Conservation (phyloP, 2,329 filamentous ascomycete species). For the Pseudogymnoascus sp. region DNA sequence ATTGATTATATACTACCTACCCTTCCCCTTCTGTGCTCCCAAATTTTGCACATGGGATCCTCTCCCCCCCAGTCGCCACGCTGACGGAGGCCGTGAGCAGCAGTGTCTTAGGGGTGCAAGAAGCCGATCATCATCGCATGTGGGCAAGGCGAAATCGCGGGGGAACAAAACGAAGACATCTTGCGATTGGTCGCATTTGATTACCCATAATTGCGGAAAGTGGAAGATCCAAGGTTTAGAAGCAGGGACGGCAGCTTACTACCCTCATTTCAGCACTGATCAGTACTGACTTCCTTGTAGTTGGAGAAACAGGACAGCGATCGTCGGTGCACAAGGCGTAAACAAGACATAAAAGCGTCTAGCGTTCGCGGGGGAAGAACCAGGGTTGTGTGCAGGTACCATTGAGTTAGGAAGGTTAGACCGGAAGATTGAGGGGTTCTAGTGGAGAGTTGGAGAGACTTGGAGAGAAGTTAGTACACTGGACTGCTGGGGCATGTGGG, state of each 20-base stretch:
- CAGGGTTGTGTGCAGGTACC: neutral
- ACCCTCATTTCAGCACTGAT: too few species aligned
- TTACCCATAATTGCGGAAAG: constrained; percentile 4
- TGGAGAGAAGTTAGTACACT: neutral
- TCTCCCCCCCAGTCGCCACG: neutral
- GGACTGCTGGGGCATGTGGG: neutral
- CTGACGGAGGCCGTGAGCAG: neutral
- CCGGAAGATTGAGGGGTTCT: neutral
- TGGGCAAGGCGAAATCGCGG: constrained; percentile 1
- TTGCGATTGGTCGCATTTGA: neutral
- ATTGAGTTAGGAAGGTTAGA: constrained; percentile 4
- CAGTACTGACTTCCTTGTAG: neutral
- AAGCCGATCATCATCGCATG: neutral
- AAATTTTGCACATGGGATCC: constrained; percentile 1
- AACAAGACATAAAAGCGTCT: constrained; percentile 6
- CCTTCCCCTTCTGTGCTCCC: neutral
- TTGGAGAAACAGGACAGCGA: neutral
- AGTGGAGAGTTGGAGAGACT: too few species aligned
- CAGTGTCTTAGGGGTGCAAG: neutral
- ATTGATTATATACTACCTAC: neutral
- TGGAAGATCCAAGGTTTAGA: neutral
- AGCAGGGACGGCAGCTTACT: neutral
- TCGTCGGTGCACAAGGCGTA: neutral
- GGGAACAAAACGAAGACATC: neutral
- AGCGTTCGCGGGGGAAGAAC: neutral